Evolutionary conservation across 257 asterid species (phyloP).

Genomic region (Solanum bukasovii): DNA sequence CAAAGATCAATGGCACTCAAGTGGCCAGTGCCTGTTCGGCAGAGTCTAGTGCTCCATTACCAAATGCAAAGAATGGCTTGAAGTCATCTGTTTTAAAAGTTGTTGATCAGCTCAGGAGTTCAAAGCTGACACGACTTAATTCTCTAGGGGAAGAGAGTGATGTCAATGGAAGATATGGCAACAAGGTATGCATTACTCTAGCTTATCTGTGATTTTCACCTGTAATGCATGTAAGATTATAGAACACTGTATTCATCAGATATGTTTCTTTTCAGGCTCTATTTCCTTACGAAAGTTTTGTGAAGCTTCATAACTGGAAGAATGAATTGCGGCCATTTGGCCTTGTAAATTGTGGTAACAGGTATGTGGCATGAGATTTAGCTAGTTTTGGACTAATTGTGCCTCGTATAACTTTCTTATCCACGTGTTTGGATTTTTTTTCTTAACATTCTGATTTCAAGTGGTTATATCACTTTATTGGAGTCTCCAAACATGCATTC

Average conservation of each 20-base stretch:
- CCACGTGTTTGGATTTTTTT: neutral
- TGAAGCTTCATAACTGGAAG: constrained; percentile 67
- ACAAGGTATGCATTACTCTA: constrained; percentile 11
- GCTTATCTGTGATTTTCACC: neutral
- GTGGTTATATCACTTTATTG: neutral
- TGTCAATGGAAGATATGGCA: constrained; percentile 24
- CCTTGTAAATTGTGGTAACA: constrained; percentile 76
- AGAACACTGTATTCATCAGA: neutral
- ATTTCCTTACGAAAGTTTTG: constrained; percentile 60
- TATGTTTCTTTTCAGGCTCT: constrained; percentile 43
- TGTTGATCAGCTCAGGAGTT: constrained; percentile 35
- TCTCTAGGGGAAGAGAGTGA: constrained; percentile 28
- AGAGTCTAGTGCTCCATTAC: constrained; percentile 8
- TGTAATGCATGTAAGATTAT: neutral
- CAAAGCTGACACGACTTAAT: constrained; percentile 19
- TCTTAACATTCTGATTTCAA: neutral
- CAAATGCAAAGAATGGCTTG: constrained; percentile 16
- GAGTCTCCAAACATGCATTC: neutral
- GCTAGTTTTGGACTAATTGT: neutral
- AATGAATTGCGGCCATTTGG: constrained; percentile 60
- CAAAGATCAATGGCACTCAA: constrained; percentile 11
- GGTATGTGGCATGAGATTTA: constrained; percentile 31
- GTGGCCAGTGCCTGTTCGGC: constrained; percentile 17
- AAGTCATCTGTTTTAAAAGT: constrained; percentile 30
- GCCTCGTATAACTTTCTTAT: neutral